These are phyloP conservation scores for Tuctoria greenei DNA, from an alignment of 176 grass and related monocot species.

Conservation along the genomic window DNA sequence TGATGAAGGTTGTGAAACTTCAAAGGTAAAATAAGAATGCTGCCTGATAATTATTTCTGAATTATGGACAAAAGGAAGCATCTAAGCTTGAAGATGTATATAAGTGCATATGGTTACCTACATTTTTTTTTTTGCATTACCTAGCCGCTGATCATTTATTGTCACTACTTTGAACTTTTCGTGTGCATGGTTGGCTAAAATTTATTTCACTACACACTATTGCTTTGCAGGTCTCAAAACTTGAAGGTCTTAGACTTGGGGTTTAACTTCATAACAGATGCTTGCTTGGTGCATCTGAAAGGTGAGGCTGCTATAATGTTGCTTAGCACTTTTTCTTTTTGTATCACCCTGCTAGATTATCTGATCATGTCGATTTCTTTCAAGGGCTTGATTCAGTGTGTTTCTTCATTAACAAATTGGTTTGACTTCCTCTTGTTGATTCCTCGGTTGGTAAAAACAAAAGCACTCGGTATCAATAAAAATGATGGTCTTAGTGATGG, in stretches of 20 bases:
- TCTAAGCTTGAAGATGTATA: constrained; percentile 15
- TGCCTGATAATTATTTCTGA: neutral
- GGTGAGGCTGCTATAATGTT: constrained; percentile 37
- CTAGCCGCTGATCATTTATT: constrained; percentile 1
- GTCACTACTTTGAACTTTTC: neutral
- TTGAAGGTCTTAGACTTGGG: constrained; percentile 76
- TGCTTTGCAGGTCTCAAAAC: constrained; percentile 55
- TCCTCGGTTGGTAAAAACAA: neutral
- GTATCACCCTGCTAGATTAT: constrained; percentile 2
- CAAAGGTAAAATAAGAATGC: constrained; percentile 45
- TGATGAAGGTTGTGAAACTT: constrained; percentile 75
- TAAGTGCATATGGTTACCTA: neutral
- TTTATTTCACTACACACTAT: constrained; percentile 1
- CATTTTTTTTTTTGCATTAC: constrained; percentile 3
- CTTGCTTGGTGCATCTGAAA: constrained; percentile 77
- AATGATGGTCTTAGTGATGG: neutral
- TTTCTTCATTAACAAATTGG: no score
- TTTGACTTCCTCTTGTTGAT: neutral
- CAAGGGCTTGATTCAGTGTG: no score
- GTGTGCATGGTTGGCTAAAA: neutral
- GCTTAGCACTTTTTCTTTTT: neutral
- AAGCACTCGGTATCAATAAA: neutral
- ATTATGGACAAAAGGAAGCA: neutral
- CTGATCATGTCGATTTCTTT: neutral
- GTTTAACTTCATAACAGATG: constrained; percentile 79